Conservation (phyloP, 1,139 yeast genomes). For the Candida sp. region DNA sequence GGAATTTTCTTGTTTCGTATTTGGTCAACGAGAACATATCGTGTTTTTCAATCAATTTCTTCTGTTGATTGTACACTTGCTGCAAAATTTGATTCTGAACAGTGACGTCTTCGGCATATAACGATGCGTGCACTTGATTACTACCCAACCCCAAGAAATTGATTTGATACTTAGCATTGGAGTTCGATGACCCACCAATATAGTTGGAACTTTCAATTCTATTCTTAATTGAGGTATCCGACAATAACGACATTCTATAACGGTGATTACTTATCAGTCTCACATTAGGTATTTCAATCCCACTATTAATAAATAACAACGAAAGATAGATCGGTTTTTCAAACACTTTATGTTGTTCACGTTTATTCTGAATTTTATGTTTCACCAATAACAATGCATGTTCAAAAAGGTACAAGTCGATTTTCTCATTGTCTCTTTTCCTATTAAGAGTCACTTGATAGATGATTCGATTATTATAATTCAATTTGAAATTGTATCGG, state of each 20-base stretch:
- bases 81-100: slow-evolving; percentile 81
- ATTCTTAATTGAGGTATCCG: slow-evolving; percentile 33
- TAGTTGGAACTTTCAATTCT: slow-evolving; percentile 23
- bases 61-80: slow-evolving; percentile 77
- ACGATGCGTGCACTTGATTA: slow-evolving; percentile 41
- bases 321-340: slow-evolving; percentile 94
- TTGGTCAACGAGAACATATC: slow-evolving; percentile 81
- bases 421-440: slow-evolving; percentile 73
- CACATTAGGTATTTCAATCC: slow-evolving; percentile 71
- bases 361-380: slow-evolving; percentile 81
- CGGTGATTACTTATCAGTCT: slow-evolving; percentile 42
- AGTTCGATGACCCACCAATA: slow-evolving; percentile 24
- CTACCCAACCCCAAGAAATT: slow-evolving; percentile 45
- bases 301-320: slow-evolving; percentile 68
- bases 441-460: slow-evolving; percentile 72
- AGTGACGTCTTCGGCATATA: slow-evolving; percentile 48
- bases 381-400: slow-evolving; percentile 85
- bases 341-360: slow-evolving; percentile 89
- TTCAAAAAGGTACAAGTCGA: slow-evolving; percentile 83
- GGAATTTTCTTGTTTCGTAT: slow-evolving; percentile 69
- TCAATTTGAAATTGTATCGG: slow-evolving; percentile 58
- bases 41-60: slow-evolving; percentile 62
- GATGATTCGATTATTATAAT: slow-evolving; percentile 77
- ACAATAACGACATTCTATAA: slow-evolving; percentile 34
- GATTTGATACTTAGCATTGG: slow-evolving; percentile 41